Conservation (phyloP, 305 asterid species). For the Salvia sclarea region DNA sequence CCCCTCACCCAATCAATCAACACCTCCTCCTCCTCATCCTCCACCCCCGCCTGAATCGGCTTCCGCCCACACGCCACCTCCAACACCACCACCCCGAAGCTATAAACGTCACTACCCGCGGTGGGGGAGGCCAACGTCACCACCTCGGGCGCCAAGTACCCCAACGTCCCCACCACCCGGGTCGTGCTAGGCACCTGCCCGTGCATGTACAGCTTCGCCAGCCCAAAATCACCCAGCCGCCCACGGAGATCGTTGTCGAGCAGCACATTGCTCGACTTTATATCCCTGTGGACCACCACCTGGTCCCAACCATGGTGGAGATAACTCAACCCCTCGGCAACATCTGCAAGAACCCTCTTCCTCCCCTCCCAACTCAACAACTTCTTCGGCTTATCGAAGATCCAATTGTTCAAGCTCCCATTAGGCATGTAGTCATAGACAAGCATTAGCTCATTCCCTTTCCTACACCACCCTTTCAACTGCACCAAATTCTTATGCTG, state of each 20-base stretch:
- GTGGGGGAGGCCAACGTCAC: slow-evolving; percentile 73
- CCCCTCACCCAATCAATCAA: slow-evolving; percentile 77
- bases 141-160: slow-evolving; percentile 78
- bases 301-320: slow-evolving; percentile 86
- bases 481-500: slow-evolving; percentile 73
- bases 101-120: slow-evolving; percentile 70
- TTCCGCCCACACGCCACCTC: slow-evolving; percentile 84
- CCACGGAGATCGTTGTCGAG: slow-evolving; percentile 69
- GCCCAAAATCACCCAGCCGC: slow-evolving; percentile 75
- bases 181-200: slow-evolving; percentile 67
- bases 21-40: slow-evolving; percentile 68
- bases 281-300: slow-evolving; percentile 74
- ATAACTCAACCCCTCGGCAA: slow-evolving; percentile 71
- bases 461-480: slow-evolving; percentile 76
- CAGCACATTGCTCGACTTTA: slow-evolving; percentile 76
- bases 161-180: slow-evolving; percentile 72
- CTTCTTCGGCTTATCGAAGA: slow-evolving; percentile 49
- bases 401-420: slow-evolving; percentile 67
- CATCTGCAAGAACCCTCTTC: slow-evolving; percentile 56
- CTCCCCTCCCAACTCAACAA: slow-evolving; percentile 58
- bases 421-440: slow-evolving; percentile 78
- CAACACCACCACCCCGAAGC: slow-evolving; percentile 79
- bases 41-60: slow-evolving; percentile 52
- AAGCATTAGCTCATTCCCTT: slow-evolving; percentile 53
- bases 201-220: slow-evolving; percentile 71